These are phyloP conservation scores for Amanita pseudoporphyria DNA, from an alignment of 768 basidiomycete genomes.

Conservation along the genomic window DNA sequence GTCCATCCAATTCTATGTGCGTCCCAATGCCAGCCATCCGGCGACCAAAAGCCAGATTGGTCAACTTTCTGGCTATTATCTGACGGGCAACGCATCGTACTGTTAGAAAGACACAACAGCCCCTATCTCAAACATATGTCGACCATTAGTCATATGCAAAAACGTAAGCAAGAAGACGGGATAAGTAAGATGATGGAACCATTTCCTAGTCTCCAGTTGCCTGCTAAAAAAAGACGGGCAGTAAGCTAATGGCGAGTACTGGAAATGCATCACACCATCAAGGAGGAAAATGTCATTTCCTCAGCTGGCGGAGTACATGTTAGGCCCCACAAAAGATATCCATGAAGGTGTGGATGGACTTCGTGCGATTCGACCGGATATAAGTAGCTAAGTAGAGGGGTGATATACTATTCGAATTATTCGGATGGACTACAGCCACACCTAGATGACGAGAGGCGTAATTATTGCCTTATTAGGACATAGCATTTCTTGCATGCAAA, in stretches of 20 bases:
- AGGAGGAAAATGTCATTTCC: conserved; percentile 46
- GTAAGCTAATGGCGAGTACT: too few species aligned
- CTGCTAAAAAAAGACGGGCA: too few species aligned
- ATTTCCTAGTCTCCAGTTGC: too few species aligned
- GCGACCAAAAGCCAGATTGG: conserved; percentile 50
- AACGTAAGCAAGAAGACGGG: too few species aligned
- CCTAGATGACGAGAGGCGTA: conserved; percentile 42
- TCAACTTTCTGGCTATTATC: conserved; percentile 40
- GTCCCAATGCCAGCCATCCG: conserved; percentile 36
- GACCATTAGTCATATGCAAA: too few species aligned
- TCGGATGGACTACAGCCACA: conserved; percentile 41
- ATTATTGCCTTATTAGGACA: not conserved
- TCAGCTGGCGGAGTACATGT: conserved; percentile 36
- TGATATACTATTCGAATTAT: conserved; percentile 38
- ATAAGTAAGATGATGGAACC: too few species aligned
- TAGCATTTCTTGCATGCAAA: too few species aligned
- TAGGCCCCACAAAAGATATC: conserved; percentile 41
- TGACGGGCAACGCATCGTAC: conserved; percentile 33
- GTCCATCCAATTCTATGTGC: conserved; percentile 56
- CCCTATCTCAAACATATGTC: too few species aligned
- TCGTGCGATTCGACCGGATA: too few species aligned
- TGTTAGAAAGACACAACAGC: not conserved
- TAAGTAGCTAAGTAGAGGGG: conserved; percentile 36
- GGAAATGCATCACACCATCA: conserved; percentile 46
- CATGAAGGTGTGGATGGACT: conserved; percentile 43